Evolutionary conservation across 371 early-diverging fungal genomes (phyloP).

Genomic region (Entomophthora muscae): DNA sequence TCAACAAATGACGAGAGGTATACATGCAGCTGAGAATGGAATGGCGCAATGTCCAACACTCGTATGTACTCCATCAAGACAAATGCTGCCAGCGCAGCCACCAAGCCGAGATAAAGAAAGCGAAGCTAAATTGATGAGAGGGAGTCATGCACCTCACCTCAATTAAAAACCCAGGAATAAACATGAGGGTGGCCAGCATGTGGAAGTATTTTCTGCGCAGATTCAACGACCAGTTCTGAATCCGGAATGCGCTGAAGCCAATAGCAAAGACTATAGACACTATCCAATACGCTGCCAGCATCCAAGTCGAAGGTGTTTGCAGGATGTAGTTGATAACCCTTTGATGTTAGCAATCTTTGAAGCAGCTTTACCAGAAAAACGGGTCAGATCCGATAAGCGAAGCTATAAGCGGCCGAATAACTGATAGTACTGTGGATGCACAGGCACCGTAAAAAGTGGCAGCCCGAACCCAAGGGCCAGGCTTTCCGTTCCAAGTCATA

Average conservation of each 20-base stretch:
- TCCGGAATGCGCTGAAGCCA: neutral
- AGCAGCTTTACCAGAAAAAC: neutral
- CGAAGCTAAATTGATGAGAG: slow-evolving; percentile 22
- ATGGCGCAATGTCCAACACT: slow-evolving; percentile 49
- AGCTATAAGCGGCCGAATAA: neutral
- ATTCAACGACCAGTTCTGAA: slow-evolving; percentile 22
- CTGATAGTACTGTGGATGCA: neutral
- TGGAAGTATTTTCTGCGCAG: slow-evolving; percentile 76
- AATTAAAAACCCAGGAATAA: slow-evolving; percentile 57
- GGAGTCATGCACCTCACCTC: slow-evolving; percentile 30
- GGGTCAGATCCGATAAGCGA: neutral
- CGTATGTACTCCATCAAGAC: slow-evolving; percentile 67
- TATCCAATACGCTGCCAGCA: neutral
- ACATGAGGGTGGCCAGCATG: slow-evolving; percentile 61
- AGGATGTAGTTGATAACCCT: neutral
- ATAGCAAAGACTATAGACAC: neutral
- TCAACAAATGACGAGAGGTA: slow-evolving; percentile 68
- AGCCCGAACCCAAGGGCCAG: neutral
- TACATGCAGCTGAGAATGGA: slow-evolving; percentile 39
- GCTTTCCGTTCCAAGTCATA: neutral
- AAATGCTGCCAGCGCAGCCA: slow-evolving; percentile 48
- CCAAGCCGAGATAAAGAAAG: slow-evolving; percentile 65
- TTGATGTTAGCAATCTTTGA: neutral
- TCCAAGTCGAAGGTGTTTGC: neutral
- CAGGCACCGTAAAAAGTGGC: neutral